Evolutionary conservation across 192 early-diverging fungal species (phyloP), one percentile per base, ranked within the genome.

Genomic region (Backusella australiensis): DNA sequence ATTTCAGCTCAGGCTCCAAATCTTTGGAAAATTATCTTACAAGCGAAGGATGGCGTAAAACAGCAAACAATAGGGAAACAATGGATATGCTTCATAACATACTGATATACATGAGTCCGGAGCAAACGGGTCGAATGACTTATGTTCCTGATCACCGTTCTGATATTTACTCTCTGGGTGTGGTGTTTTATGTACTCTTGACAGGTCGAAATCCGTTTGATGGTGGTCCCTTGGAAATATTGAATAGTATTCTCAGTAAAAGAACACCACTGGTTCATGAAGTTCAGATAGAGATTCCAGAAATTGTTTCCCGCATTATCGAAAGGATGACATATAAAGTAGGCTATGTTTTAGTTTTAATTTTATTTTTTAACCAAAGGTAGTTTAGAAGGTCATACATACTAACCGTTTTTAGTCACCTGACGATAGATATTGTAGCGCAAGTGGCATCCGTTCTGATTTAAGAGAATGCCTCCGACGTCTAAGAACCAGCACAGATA

Each of bases 241-340:
- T 81, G n/a, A 77, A 81, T 65, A 67, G 75, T 46, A 74, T 81
- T 36, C 72, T 81, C 6, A 77, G 75, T 53, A 59, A 72, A 26
- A 77, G 53, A 23, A 63, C 77, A 34, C 72, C 76, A 34, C 46
- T 71, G 2, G 29, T 77, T 21, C 72, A 81, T 29, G 76, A 81
- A 42, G 63, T 77, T 29, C 75, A 75, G 15, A 67, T 72, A 17
- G 76, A 81, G 21, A 67, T 81, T 6, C 80, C 80, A 21, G 59
- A 65, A 38, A 65, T 81, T 15, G 39, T 81, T 26, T 23, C 71
- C 9, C 26, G 39, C 2, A 81, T 81, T 19, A 71, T 81, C 34
- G 75, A 81, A 52, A 81, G 75, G 41, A 75, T 81, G 75, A 81
- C 80, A 17, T 44, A 59, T 29, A 77, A 81, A 68, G 80, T 81